Evolutionary conservation across 306 rosid species (phyloP), one percentile per base, ranked within the genome.

Genomic region (Fragaria vesca): DNA sequence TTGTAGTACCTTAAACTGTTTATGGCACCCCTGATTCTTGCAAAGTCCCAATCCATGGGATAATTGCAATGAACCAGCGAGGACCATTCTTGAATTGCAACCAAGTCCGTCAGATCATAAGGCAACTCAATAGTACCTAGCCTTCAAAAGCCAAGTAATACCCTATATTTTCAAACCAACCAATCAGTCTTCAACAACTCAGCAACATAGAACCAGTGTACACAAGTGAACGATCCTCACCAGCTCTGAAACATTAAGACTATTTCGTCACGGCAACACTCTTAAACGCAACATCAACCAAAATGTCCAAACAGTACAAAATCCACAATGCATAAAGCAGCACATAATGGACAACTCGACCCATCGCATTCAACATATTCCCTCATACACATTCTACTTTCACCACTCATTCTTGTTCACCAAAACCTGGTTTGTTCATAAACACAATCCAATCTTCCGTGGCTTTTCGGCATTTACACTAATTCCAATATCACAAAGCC

Each of bases 31-130:
- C 70, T 63, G 91, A 86, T 86, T 84, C 83, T 85, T 83, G 89
- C 95, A 86, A 82, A 85, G 89, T 83, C 92, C 97, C 87, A 86
- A 80, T 36, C 83, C 91, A 80, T 71, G 82, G 86, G 98, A 81
- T 82, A 92, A 77, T 79, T 92, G 96, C 97, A 92, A 80, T 32
- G 95, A 95, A 87, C 92, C 90, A 67, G 90, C 84, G 78, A 88
- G 88, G 85, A 90, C 93, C 98, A 95, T 95, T 76, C 12, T 78
- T 76, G 75, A 52, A 69, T 81, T 43, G 71, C 77, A 83, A 72
- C 40, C 40, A 45, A 76, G 68, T 67, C 34, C 54, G 81, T 79
- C 78, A 82, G 79, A 81, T 40, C 72, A 52, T 52, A 75, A 26
- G 18, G 58, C 21, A 55, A 30, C 54, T 69, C 63, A 76, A 67